Evolutionary conservation across 495 filamentous ascomycete species (phyloP).

Genomic region (Penicillium tannophilum): DNA sequence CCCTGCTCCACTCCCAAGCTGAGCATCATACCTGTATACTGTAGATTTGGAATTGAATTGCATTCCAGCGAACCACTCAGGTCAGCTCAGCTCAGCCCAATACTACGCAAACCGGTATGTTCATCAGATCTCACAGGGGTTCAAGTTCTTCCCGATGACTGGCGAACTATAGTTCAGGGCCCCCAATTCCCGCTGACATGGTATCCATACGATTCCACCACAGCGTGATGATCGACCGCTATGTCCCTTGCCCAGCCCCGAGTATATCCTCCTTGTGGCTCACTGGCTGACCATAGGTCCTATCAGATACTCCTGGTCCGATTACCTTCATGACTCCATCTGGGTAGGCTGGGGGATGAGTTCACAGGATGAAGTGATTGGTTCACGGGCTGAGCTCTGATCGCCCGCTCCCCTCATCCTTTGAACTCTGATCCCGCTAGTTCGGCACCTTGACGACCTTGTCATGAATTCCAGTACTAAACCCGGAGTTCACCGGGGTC

Average conservation of each 20-base stretch:
- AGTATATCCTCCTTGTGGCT: background rate
- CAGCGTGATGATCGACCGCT: conserved; percentile 14
- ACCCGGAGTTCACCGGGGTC: background rate
- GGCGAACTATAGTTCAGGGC: conserved; percentile 4
- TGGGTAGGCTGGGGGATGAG: background rate
- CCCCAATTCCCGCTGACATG: background rate
- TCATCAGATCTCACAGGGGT: background rate
- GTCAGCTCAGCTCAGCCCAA: background rate
- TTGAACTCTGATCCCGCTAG: conserved; percentile 7
- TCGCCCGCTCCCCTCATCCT: conserved; percentile 9
- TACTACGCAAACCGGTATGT: background rate
- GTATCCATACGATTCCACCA: background rate
- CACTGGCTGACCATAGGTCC: background rate
- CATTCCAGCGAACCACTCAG: background rate
- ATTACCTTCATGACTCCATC: conserved; percentile 1
- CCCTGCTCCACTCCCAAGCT: background rate
- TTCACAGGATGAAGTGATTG: conserved; percentile 6
- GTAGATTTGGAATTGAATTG: background rate
- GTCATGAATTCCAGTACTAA: background rate
- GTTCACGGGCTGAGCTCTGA: conserved; percentile 1
- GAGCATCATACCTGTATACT: background rate
- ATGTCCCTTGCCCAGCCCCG: conserved; percentile 1
- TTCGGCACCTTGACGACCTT: background rate
- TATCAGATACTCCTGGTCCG: conserved; percentile 4
- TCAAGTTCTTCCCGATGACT: background rate